Evolutionary conservation across 768 basidiomycete species (phyloP), one percentile per base, ranked within the genome.

Genomic region (Vararia minispora): DNA sequence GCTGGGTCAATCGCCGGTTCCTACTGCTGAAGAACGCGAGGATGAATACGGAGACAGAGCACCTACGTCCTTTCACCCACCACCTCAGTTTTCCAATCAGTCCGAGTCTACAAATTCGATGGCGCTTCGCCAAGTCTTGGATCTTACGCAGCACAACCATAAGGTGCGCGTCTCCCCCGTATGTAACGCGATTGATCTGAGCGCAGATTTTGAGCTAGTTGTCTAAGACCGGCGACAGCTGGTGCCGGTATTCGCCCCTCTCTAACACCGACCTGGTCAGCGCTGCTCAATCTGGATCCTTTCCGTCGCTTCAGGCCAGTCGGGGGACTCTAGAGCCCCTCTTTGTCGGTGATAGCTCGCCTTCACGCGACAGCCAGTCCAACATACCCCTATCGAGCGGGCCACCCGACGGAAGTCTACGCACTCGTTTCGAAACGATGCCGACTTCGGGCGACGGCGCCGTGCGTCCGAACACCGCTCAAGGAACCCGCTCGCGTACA

Each of bases 71-170:
- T 58, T 60, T 41, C 48, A 59, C 33, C 53, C 55, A 40, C 52
- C 46, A 40, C 60, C 58, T 43, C 51, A 51, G 41, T 55, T 51
- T 36, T 50, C 49, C 7, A 52, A 48, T 43, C 35, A 33, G 51
- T 56, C 46, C 56, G 66, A 23, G 21, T 30, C 43, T 20, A 77
- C 60, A 46, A 79, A 78, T 49, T 55, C 64, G 9, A 53, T 64
- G 29, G 74, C 81, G 3, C 56, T 87, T 42, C 73, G 80, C 53
- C 68, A 81, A 31, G 80, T 80, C 22, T 75, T 69, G 59, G 82
- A 65, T 42, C 64, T 87, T 33, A 72, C 78, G 12, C 71, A 83
- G 49, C 68, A 81, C 39, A 87, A 82, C 60, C 71, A 76, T 50
- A 67, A 79, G 69, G 83, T 84, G 52, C 50, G 79, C 33, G 39